Conservation (phyloP, 2,329 filamentous ascomycete genomes). For the Trichoderma cornu-damae region DNA sequence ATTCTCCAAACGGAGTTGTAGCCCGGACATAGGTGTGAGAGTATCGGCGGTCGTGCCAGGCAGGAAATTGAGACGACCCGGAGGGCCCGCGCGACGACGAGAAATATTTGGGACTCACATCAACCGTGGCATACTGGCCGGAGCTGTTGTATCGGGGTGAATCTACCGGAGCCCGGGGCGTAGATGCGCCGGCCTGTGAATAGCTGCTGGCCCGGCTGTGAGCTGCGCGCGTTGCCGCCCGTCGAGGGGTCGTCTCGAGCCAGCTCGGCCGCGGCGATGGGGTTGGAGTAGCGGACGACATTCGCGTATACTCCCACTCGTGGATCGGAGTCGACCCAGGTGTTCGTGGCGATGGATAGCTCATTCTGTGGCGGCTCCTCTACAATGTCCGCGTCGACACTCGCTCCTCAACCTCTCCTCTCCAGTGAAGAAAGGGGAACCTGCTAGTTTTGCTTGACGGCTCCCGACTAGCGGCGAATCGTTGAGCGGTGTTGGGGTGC, state of each 20-base stretch:
- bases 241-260: conserved; percentile 47
- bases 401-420: conserved; percentile 27
- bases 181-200: conserved; percentile 34
- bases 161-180: conserved; percentile 46
- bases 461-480: conserved; percentile 9
- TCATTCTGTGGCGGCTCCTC: conserved; percentile 37
- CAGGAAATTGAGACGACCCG: conserved; percentile 30
- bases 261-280: conserved; percentile 52
- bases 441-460: background rate
- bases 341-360: conserved; percentile 38
- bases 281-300: conserved; percentile 51
- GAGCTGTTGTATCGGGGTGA: conserved; percentile 59
- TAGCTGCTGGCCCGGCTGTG: conserved; percentile 37
- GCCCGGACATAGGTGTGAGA: conserved; percentile 56
- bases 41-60: conserved; percentile 50
- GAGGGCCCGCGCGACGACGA: conserved; percentile 41
- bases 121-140: conserved; percentile 59
- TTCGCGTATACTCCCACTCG: conserved; percentile 50
- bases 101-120: conserved; percentile 57
- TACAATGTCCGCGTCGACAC: conserved; percentile 32
- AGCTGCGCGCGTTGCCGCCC: conserved; percentile 49
- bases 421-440: conserved; percentile 17
- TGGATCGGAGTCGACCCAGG: conserved; percentile 45
- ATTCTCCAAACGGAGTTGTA: conserved; percentile 56
- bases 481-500: background rate